Evolutionary conservation across 805 yeast genomes (phyloP), one percentile per base, ranked within the genome.

Genomic region (Teunomyces kruisii): DNA sequence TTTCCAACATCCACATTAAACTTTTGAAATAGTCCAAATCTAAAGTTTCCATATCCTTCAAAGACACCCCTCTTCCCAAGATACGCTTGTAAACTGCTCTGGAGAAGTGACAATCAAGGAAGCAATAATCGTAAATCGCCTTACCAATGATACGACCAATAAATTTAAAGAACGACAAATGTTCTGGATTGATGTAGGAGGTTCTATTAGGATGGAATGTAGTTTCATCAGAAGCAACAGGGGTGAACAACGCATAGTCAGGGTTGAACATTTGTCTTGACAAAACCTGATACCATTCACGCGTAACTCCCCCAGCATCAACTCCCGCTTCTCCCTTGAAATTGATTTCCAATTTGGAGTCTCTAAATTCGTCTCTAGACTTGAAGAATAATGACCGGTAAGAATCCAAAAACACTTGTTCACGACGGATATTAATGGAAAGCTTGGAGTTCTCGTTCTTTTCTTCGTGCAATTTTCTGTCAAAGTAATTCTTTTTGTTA

Each of bases 201-300:
- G 95, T 84, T 50, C 97, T 72, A 60, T 92, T 92, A 2, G 99
- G 97, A 64, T 92, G 97, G 76, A 90, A 94, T 0, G 97, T 89
- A 0, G 96, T 88, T 51, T 84, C 84, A 57, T 92, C 98, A 6
- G 96, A 80, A 0, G 96, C 87, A 36, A 90, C 96, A 0, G 98
- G 96, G 1, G 86, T 74, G 61, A 92, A 94, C 50, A 94, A 69
- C 0, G 96, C 97, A 68, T 90, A 90, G 57, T 89, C 96, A 0
- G 98, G 95, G 61, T 92, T 90, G 68, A 94, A 89, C 88, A 94
- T 91, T 62, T 92, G 97, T 50, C 97, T 76, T 0, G 97, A 83
- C 39, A 94, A 67, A 4, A 91, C 96, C 61, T 91, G 97, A 58
- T 85, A 91, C 99, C 99, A 94, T 63, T 94, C 99, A 58, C 99